Evolutionary conservation across 176 grass and related monocot genomes (phyloP), one percentile per base, ranked within the genome.

Genomic region (Paspalum notatum): DNA sequence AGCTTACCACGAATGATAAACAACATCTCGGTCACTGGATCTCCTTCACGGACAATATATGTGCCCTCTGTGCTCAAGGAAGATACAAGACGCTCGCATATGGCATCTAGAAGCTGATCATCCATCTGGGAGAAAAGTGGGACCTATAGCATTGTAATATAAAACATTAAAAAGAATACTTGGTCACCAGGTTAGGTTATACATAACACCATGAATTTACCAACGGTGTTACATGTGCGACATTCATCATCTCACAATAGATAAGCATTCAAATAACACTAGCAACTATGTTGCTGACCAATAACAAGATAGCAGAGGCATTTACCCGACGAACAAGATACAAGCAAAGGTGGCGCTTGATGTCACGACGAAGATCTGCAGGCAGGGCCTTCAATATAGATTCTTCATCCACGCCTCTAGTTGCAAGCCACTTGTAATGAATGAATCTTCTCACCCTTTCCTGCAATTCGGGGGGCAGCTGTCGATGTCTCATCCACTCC

Each of bases 391-490:
- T 84, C 74, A 99, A 76, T 66, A 95, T 95, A 74, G 88, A 91
- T 82, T 93, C 96, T 90, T 99, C 96, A 22, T 93, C 87, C n/a
- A 95, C 96, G 1, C 96, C 96, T 62, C 89, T 86, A 42, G 96
- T 99, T 49, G 92, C 96, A 39, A 95, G 93, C 96, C 96, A 99
- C 67, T 93, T 99, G 81, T 99, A 99, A 71, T 99, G 96, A 77
- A 95, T 37, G 76, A 95, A 95, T 49, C 96, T 90, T 71, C 86
- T 89, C 60, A 99, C 90, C 43, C 96, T 87, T 84, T 95, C 92
- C 64, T 59, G 67, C 51, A 99, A 75, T 25, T 83, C 54, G 26
- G 41, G 66, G 66, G 96, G 96, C 52, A 99, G 90, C 66, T 93
- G 93, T 3, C 96, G 84, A 87, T 99, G 96, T 61, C 62, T 86